Base-by-base conservation (phyloP, 768 basidiomycete species). In the Obba rivulosa region DNA sequence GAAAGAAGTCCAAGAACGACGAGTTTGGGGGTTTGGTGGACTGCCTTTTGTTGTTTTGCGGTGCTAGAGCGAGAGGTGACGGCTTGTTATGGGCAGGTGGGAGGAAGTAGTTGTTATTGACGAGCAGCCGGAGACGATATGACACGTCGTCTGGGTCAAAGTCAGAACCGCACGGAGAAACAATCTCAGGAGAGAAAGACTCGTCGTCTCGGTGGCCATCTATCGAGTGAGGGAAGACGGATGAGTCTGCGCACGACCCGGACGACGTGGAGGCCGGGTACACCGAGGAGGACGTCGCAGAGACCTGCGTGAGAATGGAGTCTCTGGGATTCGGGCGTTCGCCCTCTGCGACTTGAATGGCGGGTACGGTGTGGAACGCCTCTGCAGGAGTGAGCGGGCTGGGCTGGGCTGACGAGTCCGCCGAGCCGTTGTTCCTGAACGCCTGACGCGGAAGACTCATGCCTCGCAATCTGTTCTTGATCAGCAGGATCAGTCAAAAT, bases 1-100 rank as follows among this genome's bases (percentile, higher is more conserved):
- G 77, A 61, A 89, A 88, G 43, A 87, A 61, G 60, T 89, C 83
- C 45, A 89, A 67, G 62, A 90, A 87, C 18, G 65, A 62, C 10
- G 74, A 72, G 7, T 78, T 72, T n/a, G 75, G 65, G 8, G 72
- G 58, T 54, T 64, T 78, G 62, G 67, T 54, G 1, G 71, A 58
- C 41, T 71, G 73, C 63, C 80, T 86, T 49, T 73, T 69, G 24
- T 69, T 50, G 25, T 54, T 52, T 10, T 60, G 59, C 2, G 76
- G 65, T 16, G 78, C 75, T 50, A 90, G 78, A 44, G 85, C 80
- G 22, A 83, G 73, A 2, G 81, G 77, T 9, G 78, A 79, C 2
- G 90, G 90, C 60, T 92, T 92, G 36, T 81, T 76, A 59, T 92
- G 90, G 0, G 90, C 89, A 9, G 90, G 91, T 3, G 90, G 90